Base-by-base conservation (phyloP, 441 rosid genomes). In the Mallotus japonicus region DNA sequence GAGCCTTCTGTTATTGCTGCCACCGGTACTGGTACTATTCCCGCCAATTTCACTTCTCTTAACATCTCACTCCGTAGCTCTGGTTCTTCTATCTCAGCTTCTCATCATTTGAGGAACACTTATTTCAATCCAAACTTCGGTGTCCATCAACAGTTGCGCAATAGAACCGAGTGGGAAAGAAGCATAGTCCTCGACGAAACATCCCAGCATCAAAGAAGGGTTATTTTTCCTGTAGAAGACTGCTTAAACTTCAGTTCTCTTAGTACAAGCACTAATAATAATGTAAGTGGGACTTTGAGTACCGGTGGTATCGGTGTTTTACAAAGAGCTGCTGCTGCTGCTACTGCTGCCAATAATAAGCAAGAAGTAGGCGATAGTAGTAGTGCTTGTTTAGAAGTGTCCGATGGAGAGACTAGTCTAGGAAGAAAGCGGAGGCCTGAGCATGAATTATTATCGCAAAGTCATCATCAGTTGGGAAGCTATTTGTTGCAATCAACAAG, bases 11-110 rank as follows among this genome's bases (percentile, higher is more conserved):
- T 92, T 67, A 80, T 92, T 70, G 97, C 96, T 12, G 96, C 97
- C 76, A 92, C 97, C 4, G 97, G 97, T 1, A 90, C 95, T n/a
- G 95, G 97, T 40, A 92, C 96, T 49, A 90, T 92, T 40, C 97
- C 97, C 34, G 95, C 97, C 42, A 72, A 89, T 77, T 92, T 90
- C 82, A 86, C 96, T 51, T 90, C 97, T 57, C 91, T 92, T 16
- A 92, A 92, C 77, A 90, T 90, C 77, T 92, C 97, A 19, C 89
- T 92, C 8, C 87, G 98, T 42, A 88, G 92, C 83, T 89, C 97
- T 32, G 92, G 96, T 19, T 88, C 98, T 12, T 84, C 85, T 80
- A 81, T 90, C 70, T 90, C 98, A 1, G 85, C 92, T 55, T 84
- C 94, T 62, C 88, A 90, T 74, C 85, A 75, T 42, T 83, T 88